Base-by-base conservation (phyloP, 2,329 filamentous ascomycete genomes). In the Fusarium sp. region DNA sequence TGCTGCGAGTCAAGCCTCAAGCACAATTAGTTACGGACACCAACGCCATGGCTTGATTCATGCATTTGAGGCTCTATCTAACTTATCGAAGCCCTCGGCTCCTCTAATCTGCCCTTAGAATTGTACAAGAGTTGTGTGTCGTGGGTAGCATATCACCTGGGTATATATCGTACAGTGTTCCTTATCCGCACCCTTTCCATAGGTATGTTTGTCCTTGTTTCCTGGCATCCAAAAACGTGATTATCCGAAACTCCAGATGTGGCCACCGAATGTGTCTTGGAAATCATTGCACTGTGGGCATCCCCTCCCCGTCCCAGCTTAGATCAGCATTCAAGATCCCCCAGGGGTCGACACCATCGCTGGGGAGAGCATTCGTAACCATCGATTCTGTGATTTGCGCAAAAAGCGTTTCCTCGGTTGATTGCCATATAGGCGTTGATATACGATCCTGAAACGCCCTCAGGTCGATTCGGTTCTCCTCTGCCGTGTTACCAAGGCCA, bases 401-500 rank as follows among this genome's bases (percentile, higher is more conserved):
- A 31, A 78, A 76, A 7, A 81, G 60, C 0, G 72, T 67, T 18
- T 79, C 75, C 36, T 80, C 79, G 7, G 76, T 74, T 7, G 68
- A 57, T 34, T 75, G 73, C 79, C 78, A 81, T 27, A 77, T 54
- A 1, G 78, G 77, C 15, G 73, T 74, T 13, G 70, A 47, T 6
- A 77, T 71, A 6, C 78, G 77, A 6, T 75, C 78, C 56, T 80
- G 79, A 11, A 81, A 77, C 7, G 74, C 64, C 28, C 79, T 71
- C 30, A 80, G 55, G 37, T 81, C 78, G 23, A 81, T 68, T 16
- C 76, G 71, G 39, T 81, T 81, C 58, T 81, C 80, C 56, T 81
- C 79, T 7, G 69, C 70, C 12, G 76, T 79, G 66, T 79, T 81
- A n/a, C 79, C 79, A n/a, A 79, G 75, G 8, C 75, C 79, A 27